Percentiles rank a stretch among this genome's conserved stretches.
Conservation (phyloP, 495 filamentous ascomycete genomes). For the Neurospora discreta region DNA sequence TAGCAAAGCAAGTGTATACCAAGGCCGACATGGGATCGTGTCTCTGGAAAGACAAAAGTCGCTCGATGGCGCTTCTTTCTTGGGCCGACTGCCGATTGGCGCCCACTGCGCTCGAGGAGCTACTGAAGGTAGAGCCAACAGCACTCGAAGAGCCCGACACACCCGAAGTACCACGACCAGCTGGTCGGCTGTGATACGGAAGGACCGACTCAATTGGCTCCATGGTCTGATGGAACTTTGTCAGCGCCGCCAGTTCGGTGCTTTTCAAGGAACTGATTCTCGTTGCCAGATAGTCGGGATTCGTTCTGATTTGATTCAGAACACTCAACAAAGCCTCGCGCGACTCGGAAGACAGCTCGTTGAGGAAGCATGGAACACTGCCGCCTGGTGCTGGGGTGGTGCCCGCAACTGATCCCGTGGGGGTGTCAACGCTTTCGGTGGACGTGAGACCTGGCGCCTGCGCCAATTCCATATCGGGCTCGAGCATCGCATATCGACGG, state of each 20-base stretch:
- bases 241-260: slow-evolving; percentile 61
- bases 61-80: slow-evolving; percentile 49
- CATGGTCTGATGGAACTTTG: slow-evolving; percentile 61
- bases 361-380: slow-evolving; percentile 60
- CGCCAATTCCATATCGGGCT: slow-evolving; percentile 51
- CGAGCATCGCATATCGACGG: slow-evolving; percentile 54
- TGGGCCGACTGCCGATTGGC: slow-evolving; percentile 14
- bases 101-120: slow-evolving; percentile 7
- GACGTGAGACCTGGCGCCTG: slow-evolving; percentile 33
- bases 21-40: slow-evolving; percentile 79
- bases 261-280: slow-evolving; percentile 62
- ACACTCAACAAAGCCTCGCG: slow-evolving; percentile 69
- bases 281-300: slow-evolving; percentile 76
- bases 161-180: slow-evolving; percentile 11
- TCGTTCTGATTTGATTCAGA: slow-evolving; percentile 68
- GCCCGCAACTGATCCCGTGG: slow-evolving; percentile 26
- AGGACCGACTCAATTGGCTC: slow-evolving; percentile 76
- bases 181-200: slow-evolving; percentile 51
- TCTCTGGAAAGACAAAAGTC: slow-evolving; percentile 70
- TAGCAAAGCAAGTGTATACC: slow-evolving; percentile 80
- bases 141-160: slow-evolving; percentile 7
- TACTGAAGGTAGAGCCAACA: slow-evolving; percentile 7
- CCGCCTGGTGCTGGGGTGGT: slow-evolving; percentile 27
- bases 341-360: slow-evolving; percentile 64
- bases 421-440: slow-evolving; percentile 33